phyloP scores from a whole-genome alignment of 768 basidiomycete genomes.

The Rhodotorula graminis region DNA sequence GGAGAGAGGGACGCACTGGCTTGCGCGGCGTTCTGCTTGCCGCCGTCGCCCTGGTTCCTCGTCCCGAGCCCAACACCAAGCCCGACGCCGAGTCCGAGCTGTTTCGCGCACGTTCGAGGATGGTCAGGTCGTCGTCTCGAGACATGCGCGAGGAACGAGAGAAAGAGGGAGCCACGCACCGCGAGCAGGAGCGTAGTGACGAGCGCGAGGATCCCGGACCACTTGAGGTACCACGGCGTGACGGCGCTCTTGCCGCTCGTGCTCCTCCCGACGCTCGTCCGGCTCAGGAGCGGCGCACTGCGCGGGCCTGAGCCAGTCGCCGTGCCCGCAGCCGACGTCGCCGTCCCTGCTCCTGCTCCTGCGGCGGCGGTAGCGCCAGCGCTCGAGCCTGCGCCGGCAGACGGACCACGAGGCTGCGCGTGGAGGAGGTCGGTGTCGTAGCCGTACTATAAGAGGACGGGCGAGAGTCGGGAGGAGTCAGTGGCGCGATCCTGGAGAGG shows the following conservation, averaged over 20 bases:
- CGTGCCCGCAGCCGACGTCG: background rate
- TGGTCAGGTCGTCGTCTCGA: background rate
- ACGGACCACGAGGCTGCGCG: background rate
- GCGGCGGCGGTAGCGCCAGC: too few species aligned
- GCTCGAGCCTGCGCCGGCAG: background rate
- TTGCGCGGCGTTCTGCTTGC: background rate
- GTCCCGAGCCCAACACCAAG: constrained; percentile 28
- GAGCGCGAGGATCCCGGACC: background rate
- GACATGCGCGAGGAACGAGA: fast-evolving
- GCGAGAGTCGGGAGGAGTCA: background rate
- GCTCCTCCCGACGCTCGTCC: constrained; percentile 12
- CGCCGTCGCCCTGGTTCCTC: constrained; percentile 1
- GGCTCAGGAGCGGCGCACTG: background rate
- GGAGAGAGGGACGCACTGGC: background rate
- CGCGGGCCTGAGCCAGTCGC: background rate
- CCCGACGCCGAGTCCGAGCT: constrained; percentile 25
- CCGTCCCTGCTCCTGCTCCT: background rate
- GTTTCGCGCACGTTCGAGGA: too few species aligned
- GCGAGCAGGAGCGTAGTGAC: background rate
- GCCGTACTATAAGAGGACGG: background rate
- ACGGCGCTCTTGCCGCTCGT: constrained; percentile 13
- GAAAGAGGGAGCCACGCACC: background rate
- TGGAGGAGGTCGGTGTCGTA: constrained; percentile 12
- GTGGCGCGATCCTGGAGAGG: background rate
- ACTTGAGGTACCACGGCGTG: constrained; percentile 24